phyloP scores from a whole-genome alignment of 2,329 filamentous ascomycete species.

The Neophaeococcomyces mojaviensis region DNA sequence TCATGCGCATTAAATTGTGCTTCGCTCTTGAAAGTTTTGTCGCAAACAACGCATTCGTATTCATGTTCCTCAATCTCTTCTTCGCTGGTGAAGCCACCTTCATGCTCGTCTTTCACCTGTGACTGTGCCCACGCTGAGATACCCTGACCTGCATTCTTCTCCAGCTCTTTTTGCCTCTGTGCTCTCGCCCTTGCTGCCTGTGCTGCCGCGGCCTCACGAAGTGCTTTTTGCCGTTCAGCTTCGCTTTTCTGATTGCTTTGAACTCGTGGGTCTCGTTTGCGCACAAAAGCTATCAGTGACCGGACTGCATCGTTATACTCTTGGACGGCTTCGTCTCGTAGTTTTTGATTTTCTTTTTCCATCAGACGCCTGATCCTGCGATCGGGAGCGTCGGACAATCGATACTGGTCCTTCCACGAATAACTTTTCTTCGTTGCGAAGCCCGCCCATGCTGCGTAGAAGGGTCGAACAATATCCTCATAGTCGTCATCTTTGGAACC shows the following conservation, averaged over 20 bases:
- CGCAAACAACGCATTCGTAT: constrained; percentile 57
- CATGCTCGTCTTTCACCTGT: constrained; percentile 42
- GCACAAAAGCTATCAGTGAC: constrained; percentile 77
- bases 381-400: constrained; percentile 78
- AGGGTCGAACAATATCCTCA: constrained; percentile 67
- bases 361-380: constrained; percentile 72
- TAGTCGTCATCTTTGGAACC: constrained; percentile 68
- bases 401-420: constrained; percentile 80
- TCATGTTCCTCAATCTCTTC: constrained; percentile 45
- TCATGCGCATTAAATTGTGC: constrained; percentile 88
- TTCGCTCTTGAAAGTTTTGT: constrained; percentile 74
- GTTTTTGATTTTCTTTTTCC: constrained; percentile 89
- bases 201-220: constrained; percentile 70
- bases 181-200: constrained; percentile 79
- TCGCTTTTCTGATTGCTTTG: constrained; percentile 69
- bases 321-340: constrained; percentile 70
- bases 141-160: constrained; percentile 28
- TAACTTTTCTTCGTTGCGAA: constrained; percentile 84
- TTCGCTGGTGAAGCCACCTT: constrained; percentile 38
- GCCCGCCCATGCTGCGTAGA: constrained; percentile 72
- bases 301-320: constrained; percentile 92
- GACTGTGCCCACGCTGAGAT: constrained; percentile 67
- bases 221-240: constrained; percentile 67
- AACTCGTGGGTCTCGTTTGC: constrained; percentile 85
- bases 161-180: constrained; percentile 61